phyloP scores from a whole-genome alignment of 202 grass and related monocot species.

The Schoenoplectus triqueter region DNA sequence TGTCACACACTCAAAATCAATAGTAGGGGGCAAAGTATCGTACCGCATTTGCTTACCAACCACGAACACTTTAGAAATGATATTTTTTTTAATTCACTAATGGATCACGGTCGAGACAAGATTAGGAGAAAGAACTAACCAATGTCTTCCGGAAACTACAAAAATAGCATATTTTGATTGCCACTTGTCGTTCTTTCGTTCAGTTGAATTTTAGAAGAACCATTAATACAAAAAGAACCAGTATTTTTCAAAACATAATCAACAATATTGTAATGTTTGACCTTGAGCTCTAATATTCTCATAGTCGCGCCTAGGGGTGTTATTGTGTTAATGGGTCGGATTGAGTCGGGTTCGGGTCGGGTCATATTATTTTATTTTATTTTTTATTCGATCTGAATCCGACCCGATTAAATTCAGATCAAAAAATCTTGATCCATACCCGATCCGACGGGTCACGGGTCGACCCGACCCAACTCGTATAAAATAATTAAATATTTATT shows the following conservation, averaged over 20 bases:
- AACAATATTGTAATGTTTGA: background rate
- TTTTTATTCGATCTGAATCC: too few relatives aligned
- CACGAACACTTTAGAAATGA: conserved; percentile 20
- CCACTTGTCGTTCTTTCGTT: background rate
- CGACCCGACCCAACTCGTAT: too few relatives aligned
- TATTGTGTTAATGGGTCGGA: too few relatives aligned
- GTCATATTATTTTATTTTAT: too few relatives aligned
- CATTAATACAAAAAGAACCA: background rate
- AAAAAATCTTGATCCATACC: too few relatives aligned
- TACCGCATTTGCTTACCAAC: conserved; percentile 4
- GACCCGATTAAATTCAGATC: too few relatives aligned
- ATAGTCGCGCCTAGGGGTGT: background rate
- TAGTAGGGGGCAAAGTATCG: background rate
- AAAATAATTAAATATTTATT: too few relatives aligned
- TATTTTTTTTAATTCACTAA: conserved; percentile 14
- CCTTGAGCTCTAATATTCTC: background rate
- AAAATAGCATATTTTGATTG: conserved; percentile 23
- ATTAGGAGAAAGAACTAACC: conserved; percentile 19
- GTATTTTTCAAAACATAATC: background rate
- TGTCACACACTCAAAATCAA: background rate
- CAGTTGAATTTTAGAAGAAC: background rate
- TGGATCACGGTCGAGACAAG: conserved; percentile 11
- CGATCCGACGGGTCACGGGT: too few relatives aligned
- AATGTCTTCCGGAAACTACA: conserved; percentile 12
- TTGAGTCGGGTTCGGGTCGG: too few relatives aligned